A percentile compares a stretch with the other conserved stretches of the same genome.
phyloP scores from a whole-genome alignment of 2,329 filamentous ascomycete species.

The Nemania sp. region DNA sequence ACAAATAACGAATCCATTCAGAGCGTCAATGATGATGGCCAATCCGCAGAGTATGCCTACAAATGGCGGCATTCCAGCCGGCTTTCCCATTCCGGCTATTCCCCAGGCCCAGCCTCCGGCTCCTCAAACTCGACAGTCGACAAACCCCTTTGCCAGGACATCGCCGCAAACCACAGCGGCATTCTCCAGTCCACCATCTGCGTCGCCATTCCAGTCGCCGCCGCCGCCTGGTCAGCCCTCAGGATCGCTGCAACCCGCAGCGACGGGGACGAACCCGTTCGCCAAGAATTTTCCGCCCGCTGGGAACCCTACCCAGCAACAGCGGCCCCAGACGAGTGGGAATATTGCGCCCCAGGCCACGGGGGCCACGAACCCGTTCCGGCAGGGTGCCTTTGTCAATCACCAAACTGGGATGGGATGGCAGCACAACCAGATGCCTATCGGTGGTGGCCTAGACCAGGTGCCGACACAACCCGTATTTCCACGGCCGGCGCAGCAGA shows the following conservation, averaged over 20 bases:
- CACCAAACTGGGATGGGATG: conserved; percentile 86
- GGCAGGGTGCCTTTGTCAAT: conserved; percentile 87
- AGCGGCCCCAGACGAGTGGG: conserved; percentile 52
- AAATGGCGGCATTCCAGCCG: conserved; percentile 30
- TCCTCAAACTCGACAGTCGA: conserved; percentile 65
- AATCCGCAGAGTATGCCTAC: conserved; percentile 55
- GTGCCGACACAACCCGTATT: conserved; percentile 83
- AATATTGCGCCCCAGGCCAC: conserved; percentile 74
- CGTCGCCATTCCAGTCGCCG: conserved; percentile 52
- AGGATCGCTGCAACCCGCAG: conserved; percentile 52
- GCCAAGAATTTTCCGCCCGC: conserved; percentile 51
- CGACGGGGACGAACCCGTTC: conserved; percentile 65
- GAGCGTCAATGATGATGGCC: conserved; percentile 80
- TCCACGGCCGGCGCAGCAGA: conserved; percentile 72
- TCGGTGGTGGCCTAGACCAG: conserved; percentile 80
- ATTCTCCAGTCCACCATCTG: conserved; percentile 42
- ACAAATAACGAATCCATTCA: conserved; percentile 87
- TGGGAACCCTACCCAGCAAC: conserved; percentile 43
- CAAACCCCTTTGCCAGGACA: conserved; percentile 84
- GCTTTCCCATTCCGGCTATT: conserved; percentile 49
- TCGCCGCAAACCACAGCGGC: conserved; percentile 49
- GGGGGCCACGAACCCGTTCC: conserved; percentile 91
- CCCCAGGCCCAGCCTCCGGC: conserved; percentile 35
- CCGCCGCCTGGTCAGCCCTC: conserved; percentile 44
- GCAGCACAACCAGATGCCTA: conserved; percentile 78